phyloP scores from a whole-genome alignment of 441 rosid genomes.

The Pelargonium fulgidum region DNA sequence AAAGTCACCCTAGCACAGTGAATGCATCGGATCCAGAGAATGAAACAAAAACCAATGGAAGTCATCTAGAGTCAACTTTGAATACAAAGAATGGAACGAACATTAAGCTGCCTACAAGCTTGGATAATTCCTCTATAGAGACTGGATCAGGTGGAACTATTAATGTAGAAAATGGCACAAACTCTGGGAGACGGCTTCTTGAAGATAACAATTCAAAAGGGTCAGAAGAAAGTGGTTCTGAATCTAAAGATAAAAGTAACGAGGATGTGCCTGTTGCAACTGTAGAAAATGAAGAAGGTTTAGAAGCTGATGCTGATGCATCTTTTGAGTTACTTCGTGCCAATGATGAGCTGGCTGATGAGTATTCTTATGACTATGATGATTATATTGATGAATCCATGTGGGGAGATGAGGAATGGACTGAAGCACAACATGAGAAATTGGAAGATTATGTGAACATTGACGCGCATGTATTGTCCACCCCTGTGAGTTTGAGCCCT shows the following conservation, averaged over 20 bases:
- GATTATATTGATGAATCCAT: constrained; percentile 75
- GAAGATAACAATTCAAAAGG: constrained; percentile 52
- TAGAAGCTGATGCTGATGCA: constrained; percentile 87
- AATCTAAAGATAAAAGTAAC: constrained; percentile 31
- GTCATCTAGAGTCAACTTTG: constrained; percentile 35
- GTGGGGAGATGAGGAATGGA: constrained; percentile 99
- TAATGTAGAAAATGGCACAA: constrained; percentile 39
- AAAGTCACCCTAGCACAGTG: not conserved
- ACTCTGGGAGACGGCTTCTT: constrained; percentile 64
- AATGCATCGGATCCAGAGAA: constrained; percentile 38
- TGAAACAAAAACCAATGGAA: constrained; percentile 34
- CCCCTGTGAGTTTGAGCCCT: constrained; percentile 67
- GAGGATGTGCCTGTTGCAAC: constrained; percentile 52
- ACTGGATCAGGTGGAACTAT: constrained; percentile 23
- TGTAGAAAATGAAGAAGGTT: constrained; percentile 74
- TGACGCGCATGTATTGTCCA: constrained; percentile 84
- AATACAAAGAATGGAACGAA: constrained; percentile 18
- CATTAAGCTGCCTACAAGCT: constrained; percentile 15
- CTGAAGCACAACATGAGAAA: constrained; percentile 71
- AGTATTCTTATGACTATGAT: constrained; percentile 85
- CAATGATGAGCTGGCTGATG: constrained; percentile 83
- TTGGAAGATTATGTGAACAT: constrained; percentile 86
- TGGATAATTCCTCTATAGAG: constrained; percentile 14
- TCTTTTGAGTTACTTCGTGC: constrained; percentile 91
- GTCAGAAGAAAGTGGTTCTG: constrained; percentile 42